These are phyloP conservation scores for Nicotiana obtusifolia DNA, from an alignment of 257 asterid genomes.

Conservation along the genomic window DNA sequence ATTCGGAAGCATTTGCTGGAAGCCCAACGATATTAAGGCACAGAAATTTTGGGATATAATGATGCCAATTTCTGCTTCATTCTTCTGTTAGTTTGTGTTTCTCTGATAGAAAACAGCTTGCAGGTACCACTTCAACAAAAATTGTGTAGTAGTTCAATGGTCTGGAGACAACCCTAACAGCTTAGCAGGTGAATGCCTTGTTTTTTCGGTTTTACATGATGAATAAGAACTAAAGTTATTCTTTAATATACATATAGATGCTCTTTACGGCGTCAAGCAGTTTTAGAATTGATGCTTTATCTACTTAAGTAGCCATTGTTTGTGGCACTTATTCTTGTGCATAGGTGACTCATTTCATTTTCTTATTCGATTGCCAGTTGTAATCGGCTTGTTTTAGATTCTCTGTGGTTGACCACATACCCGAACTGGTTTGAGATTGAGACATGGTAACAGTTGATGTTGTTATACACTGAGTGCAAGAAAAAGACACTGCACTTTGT, in stretches of 20 bases:
- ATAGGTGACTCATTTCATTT: neutral
- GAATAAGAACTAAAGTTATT: neutral
- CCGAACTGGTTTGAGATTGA: neutral
- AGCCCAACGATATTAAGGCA: neutral
- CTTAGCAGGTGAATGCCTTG: slow-evolving; percentile 60
- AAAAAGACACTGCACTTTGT: no score
- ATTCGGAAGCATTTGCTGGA: neutral
- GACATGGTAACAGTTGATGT: neutral
- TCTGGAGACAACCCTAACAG: slow-evolving; percentile 99
- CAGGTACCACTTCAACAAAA: slow-evolving; percentile 77
- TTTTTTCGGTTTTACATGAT: neutral
- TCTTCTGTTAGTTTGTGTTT: neutral
- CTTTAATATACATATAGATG: neutral
- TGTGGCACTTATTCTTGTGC: neutral
- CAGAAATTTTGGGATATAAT: neutral
- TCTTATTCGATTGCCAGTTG: neutral
- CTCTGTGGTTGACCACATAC: neutral
- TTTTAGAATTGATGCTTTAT: neutral
- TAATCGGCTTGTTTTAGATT: neutral
- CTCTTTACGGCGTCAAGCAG: neutral
- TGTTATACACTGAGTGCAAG: neutral
- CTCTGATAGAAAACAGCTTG: slow-evolving; percentile 21
- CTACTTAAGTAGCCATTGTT: neutral
- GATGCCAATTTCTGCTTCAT: neutral
- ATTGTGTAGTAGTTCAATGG: slow-evolving; percentile 77